phyloP scores from a whole-genome alignment of 228 moss, liverwort and hornwort species.

The Sphagnum magellanicum region DNA sequence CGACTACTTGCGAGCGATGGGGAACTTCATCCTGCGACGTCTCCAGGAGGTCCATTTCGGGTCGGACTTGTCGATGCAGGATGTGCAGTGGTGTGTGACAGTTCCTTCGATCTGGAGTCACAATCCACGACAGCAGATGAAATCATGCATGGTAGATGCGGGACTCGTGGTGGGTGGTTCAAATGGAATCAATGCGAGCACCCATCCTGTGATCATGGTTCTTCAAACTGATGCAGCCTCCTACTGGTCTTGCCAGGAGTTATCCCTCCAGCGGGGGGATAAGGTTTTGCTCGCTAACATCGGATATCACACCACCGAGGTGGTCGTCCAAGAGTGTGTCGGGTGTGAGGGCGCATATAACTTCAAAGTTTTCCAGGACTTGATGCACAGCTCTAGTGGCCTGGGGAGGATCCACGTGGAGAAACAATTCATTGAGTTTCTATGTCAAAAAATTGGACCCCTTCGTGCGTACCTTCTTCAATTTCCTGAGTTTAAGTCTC shows the following conservation, averaged over 20 bases:
- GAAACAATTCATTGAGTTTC: too few species aligned
- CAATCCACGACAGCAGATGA: slow-evolving; percentile 39
- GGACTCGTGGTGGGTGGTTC: slow-evolving; percentile 17
- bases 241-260: slow-evolving; percentile 25
- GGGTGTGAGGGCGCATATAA: neutral
- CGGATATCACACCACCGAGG: slow-evolving; percentile 50
- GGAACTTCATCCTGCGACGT: slow-evolving; percentile 12
- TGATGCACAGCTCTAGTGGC: too few species aligned
- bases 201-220: slow-evolving; percentile 33
- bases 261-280: slow-evolving; percentile 23
- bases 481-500: too few species aligned
- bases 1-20: slow-evolving; percentile 34
- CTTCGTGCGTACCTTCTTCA: too few species aligned
- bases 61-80: slow-evolving; percentile 9
- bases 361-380: slow-evolving; percentile 6
- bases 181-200: slow-evolving; percentile 16
- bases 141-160: slow-evolving; percentile 31
- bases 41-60: slow-evolving; percentile 16
- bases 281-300: slow-evolving; percentile 55
- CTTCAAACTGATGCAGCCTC: slow-evolving; percentile 53
- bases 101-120: slow-evolving; percentile 69
- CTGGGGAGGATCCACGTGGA: too few species aligned
- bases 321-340: slow-evolving; percentile 36
- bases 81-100: slow-evolving; percentile 55
- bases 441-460: too few species aligned